Conservation (phyloP, 345 rosid species). For the Eucalyptus melliodora region DNA sequence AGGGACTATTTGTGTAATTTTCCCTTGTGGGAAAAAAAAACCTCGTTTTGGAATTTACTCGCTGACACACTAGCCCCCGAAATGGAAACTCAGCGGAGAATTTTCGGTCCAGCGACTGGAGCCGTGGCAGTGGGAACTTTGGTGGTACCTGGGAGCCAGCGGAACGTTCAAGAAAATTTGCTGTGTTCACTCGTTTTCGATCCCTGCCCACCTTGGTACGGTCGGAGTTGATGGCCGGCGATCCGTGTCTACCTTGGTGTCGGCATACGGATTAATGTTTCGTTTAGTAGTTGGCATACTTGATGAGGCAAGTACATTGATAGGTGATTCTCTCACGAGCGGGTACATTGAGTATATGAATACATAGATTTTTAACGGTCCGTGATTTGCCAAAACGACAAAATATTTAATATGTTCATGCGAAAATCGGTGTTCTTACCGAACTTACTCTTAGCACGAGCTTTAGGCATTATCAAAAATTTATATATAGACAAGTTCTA, state of each 20-base stretch:
- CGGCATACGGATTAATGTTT: not conserved
- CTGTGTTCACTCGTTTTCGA: not conserved
- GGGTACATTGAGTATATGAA: too few species aligned
- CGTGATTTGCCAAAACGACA: not conserved
- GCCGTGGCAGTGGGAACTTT: not conserved
- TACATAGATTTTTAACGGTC: rapidly evolving
- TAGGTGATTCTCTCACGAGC: not conserved
- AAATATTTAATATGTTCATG: too few species aligned
- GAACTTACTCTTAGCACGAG: not conserved
- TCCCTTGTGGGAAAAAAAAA: not conserved
- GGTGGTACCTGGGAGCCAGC: not conserved
- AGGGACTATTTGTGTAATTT: too few species aligned
- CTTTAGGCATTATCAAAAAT: not conserved
- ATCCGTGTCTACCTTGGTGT: not conserved
- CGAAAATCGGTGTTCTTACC: rapidly evolving
- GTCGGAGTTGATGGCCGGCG: not conserved
- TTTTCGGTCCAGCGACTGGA: not conserved
- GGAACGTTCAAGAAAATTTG: not conserved
- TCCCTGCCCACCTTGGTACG: not conserved
- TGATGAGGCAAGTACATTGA: not conserved
- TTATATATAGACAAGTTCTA: not conserved
- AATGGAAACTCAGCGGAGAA: not conserved
- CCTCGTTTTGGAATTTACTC: not conserved
- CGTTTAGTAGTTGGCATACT: not conserved
- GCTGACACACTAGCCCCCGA: not conserved